Percentiles rank a stretch among this genome's conserved stretches.
phyloP scores from a whole-genome alignment of 495 filamentous ascomycete species.

The Thozetella sp. region DNA sequence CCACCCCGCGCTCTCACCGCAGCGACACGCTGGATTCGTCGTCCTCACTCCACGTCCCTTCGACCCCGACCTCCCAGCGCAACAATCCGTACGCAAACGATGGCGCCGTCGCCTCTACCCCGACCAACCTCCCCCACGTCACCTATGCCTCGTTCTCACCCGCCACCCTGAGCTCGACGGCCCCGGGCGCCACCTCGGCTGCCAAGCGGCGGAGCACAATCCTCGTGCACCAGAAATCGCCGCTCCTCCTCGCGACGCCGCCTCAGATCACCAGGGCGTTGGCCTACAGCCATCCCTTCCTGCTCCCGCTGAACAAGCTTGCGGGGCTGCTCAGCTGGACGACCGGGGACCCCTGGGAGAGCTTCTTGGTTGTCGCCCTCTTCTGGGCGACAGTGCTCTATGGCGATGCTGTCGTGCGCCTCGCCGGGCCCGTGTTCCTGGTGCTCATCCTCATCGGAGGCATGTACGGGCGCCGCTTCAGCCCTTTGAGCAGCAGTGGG shows the following conservation, averaged over 20 bases:
- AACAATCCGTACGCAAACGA: slow-evolving; percentile 23
- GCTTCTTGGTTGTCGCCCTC: slow-evolving; percentile 79
- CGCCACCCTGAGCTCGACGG: slow-evolving; percentile 63
- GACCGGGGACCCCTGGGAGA: slow-evolving; percentile 91
- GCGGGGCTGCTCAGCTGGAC: slow-evolving; percentile 91
- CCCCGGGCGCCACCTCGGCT: slow-evolving; percentile 56
- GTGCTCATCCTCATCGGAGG: slow-evolving; percentile 80
- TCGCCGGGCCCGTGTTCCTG: slow-evolving; percentile 80
- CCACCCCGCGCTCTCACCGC: slow-evolving; percentile 36
- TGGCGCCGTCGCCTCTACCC: slow-evolving; percentile 17
- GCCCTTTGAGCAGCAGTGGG: slow-evolving; percentile 83
- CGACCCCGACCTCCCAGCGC: slow-evolving; percentile 21
- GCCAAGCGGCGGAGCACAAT: slow-evolving; percentile 84
- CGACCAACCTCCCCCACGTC: slow-evolving; percentile 20
- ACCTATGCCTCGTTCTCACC: slow-evolving; percentile 71
- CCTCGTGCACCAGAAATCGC: slow-evolving; percentile 95
- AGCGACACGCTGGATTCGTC: slow-evolving; percentile 29
- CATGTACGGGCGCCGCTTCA: slow-evolving; percentile 92
- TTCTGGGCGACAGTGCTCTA: slow-evolving; percentile 91
- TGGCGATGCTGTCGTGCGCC: slow-evolving; percentile 76
- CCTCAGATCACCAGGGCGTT: slow-evolving; percentile 90
- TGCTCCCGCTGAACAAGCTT: slow-evolving; percentile 81
- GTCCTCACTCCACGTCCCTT: slow-evolving; percentile 12
- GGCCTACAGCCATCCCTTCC: slow-evolving; percentile 91
- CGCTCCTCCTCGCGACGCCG: slow-evolving; percentile 88